Evolutionary conservation across 176 grass and related monocot species (phyloP), one percentile per base, ranked within the genome.

Genomic region (Triticum timopheevii): DNA sequence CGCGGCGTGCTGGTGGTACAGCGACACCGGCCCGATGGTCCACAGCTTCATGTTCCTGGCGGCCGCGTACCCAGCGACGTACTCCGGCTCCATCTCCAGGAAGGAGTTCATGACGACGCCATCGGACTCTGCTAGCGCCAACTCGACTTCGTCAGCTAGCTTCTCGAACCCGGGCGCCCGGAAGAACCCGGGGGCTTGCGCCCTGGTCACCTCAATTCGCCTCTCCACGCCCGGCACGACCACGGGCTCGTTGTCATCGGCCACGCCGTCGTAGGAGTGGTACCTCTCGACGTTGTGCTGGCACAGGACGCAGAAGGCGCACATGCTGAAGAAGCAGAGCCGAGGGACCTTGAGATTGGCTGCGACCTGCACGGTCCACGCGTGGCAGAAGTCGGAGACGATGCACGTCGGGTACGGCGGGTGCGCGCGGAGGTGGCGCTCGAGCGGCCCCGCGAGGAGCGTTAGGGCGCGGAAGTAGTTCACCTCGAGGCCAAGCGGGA

Each of bases 101-200:
- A 90, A 93, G 39, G 78, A 90, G 88, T 97, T 97, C 20, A 81
- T 84, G 79, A 97, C 80, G 19, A 92, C 1, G 8, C 92, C 94
- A 7, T 94, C 90, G 23, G 85, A 87, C 39, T 78, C 42, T 7
- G 45, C 76, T 1, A 10, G 6, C 45, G 66, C 92, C 1, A n/a
- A 31, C 36, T 84, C 82, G 61, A 80, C 23, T 1, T 86, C 72
- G 13, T 77, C 64, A 0, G 76, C 66, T 1, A 84, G 73, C 8
- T 84, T 11, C 40, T 85, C 86, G 3, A 56, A 73, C 3, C 25
- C 39, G 6, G 38, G 27, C 0, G 0, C 22, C 2, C 84, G 54
- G 83, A 93, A 92, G 39, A 90, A 90, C 0, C 85, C 80, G 0
- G 87, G 85, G 13, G 89, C 87, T 4, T 86, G 79, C 2, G 72